Evolutionary conservation across 1,284 basidiomycete species (phyloP).

Genomic region (Ceratobasidium sp.): DNA sequence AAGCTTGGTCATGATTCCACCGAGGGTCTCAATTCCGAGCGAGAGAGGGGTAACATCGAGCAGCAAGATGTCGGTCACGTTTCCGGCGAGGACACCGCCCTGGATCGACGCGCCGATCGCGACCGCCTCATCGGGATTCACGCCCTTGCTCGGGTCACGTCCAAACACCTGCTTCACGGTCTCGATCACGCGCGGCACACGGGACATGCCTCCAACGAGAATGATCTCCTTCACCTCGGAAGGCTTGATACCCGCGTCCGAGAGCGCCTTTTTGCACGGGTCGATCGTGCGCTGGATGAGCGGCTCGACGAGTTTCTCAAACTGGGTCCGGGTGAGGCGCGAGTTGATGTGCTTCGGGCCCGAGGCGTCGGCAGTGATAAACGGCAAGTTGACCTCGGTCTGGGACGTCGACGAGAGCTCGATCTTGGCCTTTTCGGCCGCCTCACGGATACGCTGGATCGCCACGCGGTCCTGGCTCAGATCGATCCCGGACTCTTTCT

Average conservation of each 20-base stretch:
- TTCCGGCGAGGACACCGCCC: conserved; percentile 94
- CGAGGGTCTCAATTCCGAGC: conserved; percentile 96
- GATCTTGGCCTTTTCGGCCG: conserved; percentile 99
- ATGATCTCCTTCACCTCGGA: conserved; percentile 96
- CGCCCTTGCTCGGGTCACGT: conserved; percentile 95
- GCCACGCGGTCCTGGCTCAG: conserved; percentile 92
- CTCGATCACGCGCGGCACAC: conserved; percentile 95
- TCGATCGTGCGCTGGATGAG: conserved; percentile 92
- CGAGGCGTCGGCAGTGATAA: conserved; percentile 94
- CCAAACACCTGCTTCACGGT: conserved; percentile 94
- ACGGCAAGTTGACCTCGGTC: conserved; percentile 96
- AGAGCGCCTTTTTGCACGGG: conserved; percentile 97
- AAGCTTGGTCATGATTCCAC: conserved; percentile 98
- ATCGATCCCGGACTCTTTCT: conserved; percentile 90
- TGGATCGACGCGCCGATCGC: conserved; percentile 94
- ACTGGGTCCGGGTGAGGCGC: conserved; percentile 88
- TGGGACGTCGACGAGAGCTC: conserved; percentile 93
- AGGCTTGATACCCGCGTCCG: conserved; percentile 91
- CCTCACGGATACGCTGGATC: conserved; percentile 99
- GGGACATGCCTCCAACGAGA: conserved; percentile 97
- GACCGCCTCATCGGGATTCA: conserved; percentile 96
- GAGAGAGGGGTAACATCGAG: conserved; percentile 96
- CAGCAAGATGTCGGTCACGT: conserved; percentile 95
- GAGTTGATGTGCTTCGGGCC: conserved; percentile 98
- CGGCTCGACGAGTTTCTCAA: conserved; percentile 85